Base-by-base conservation (phyloP, 495 filamentous ascomycete species). In the Parmelia sp. region DNA sequence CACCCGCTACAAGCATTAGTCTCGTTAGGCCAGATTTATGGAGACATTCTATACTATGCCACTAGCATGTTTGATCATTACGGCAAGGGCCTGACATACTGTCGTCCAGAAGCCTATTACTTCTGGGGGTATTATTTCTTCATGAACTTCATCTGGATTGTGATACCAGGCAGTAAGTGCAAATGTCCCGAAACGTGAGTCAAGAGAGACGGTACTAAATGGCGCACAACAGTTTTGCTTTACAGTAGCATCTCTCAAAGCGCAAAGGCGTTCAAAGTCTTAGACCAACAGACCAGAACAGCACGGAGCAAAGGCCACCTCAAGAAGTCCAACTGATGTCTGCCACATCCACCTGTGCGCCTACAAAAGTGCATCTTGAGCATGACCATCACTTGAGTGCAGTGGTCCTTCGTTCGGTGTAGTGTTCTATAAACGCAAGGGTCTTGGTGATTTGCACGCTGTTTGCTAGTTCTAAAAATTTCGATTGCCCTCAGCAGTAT, bases 71-170 rank as follows among this genome's bases (percentile, higher is more conserved):
- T 85, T 67, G 88, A 91, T 62, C 76, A 85, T 66, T 83, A 79
- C 66, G 76, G 81, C 66, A 76, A 79, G 45, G 80, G 80, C 0
- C 67, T 80, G 8, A 77, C 79, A 7, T 89, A 91, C 72, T 90
- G 84, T 68, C 80, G 91, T 63, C 90, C 92, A 6, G 92, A 96
- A 74, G 71, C 78, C 7, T 81, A 86, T 64, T 96, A 95, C 71
- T 96, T 90, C 72, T 96, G 91, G 90, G 74, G 86, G 19, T 96
- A 96, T 72, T 96, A 89, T 71, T 83, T 92, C 27, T 80, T 88
- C 23, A 88, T 96, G 83, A 96, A 96, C 71, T 79, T 85, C 56
- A 88, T 92, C 60, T 96, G 92, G 92, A 90, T 87, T 40, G 78
- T 94, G 19, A 82, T 96, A 64, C 92, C 91, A 4, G 72, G 74